Evolutionary conservation across 169 alveolate genomes (phyloP), one percentile per base, ranked within the genome.

Genomic region (Babesia caballi): DNA sequence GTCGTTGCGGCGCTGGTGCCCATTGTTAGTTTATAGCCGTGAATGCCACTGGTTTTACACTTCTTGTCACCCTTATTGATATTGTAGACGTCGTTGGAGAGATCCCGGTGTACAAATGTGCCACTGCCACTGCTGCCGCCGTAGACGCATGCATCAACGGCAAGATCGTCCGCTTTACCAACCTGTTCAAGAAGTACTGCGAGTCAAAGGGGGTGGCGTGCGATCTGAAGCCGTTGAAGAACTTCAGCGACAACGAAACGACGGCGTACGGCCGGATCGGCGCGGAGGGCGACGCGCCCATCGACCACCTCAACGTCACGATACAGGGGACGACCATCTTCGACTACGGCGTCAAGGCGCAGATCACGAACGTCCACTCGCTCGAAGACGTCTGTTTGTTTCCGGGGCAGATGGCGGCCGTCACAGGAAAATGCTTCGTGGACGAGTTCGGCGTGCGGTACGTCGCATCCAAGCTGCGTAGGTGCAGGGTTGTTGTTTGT

Each of bases 361-460:
- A 78, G 35, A 56, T 78, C 9, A 66, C 72, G 7, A 78, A 67
- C 44, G 19, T 78, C 28, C 87, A 60, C 44, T 8, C 66, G 4
- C 27, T 78, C 12, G 83, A 78, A 14, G 78, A 78, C 19, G 51
- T 63, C 23, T 81, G 84, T 32, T 25, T 81, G 50, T 81, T 81
- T 36, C 88, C 88, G 12, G 88, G 88, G 27, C 88, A 81, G 50
- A 81, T 81, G 88, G 88, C 81, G 1, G 88, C 88, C 15, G 59
- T 81, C 12, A 81, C 78, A 2, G 88, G 88, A 23, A 50, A 36
- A 21, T 69, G 73, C 46, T 63, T 58, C 32, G 84, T 71, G 57
- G 88, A 81, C 40, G 69, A 81, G 30, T 81, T 81, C 38, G 84
- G 84, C 19, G 66, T 81, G 41, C 25, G 82, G 8, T 81, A 81